Evolutionary conservation across 1,284 basidiomycete genomes (phyloP).

Genomic region (Leccinum pachyderme): DNA sequence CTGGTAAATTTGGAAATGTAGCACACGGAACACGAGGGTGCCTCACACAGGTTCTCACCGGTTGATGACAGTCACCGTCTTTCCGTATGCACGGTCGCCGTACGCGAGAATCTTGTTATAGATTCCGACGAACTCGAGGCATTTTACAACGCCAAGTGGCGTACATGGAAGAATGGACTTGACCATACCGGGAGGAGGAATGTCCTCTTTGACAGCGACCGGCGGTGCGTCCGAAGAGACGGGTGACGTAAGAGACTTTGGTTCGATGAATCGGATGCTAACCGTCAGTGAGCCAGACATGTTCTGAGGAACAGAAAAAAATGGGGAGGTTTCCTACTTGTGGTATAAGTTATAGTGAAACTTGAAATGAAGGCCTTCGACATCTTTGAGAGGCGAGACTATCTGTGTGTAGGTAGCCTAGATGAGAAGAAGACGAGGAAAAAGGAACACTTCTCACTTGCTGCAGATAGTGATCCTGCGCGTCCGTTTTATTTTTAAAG

Average conservation of each 20-base stretch:
- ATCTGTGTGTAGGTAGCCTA: conserved; percentile 49
- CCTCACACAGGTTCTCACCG: conserved; percentile 47
- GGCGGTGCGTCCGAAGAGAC: conserved; percentile 38
- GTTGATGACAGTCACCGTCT: conserved; percentile 93
- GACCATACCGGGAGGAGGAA: conserved; percentile 77
- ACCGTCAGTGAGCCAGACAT: neutral
- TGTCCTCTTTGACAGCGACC: conserved; percentile 47
- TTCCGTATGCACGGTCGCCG: conserved; percentile 93
- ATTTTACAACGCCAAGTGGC: conserved; percentile 94
- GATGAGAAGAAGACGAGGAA: neutral
- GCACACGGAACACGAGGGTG: neutral
- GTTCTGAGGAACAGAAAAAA: neutral
- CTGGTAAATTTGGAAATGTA: conserved; percentile 39
- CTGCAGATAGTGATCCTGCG: conserved; percentile 93
- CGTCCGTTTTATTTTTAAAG: neutral
- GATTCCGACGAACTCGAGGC: conserved; percentile 85
- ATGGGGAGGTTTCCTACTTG: conserved; percentile 59
- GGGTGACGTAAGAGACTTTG: conserved; percentile 56
- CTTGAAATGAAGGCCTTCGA: conserved; percentile 95
- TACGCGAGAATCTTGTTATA: conserved; percentile 93
- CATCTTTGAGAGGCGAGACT: conserved; percentile 94
- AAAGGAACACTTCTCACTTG: conserved; percentile 48
- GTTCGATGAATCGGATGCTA: conserved; percentile 78
- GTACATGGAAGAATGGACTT: conserved; percentile 98
- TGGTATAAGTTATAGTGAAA: conserved; percentile 97